Evolutionary conservation across 75 land plant species (phyloP), one percentile per base, ranked within the genome.

Genomic region (Picea glauca): DNA sequence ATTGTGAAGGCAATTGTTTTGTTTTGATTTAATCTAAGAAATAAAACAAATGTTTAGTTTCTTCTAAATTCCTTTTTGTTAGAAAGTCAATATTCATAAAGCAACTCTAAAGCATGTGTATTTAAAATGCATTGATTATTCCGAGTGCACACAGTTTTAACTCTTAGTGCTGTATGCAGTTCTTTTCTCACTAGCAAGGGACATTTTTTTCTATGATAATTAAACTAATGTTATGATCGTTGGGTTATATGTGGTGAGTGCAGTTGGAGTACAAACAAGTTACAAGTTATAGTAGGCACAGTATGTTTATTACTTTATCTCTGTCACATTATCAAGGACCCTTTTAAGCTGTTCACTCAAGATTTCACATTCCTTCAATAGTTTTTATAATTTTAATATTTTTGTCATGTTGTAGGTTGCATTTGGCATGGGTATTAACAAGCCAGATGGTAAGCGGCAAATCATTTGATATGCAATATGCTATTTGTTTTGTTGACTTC

Each of bases 361-460:
- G 21, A 33, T 78, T 14, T 7, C 21, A 68, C 2, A 1, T 2
- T 50, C 11, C 56, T 50, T 50, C 56, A 50, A 50, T 50, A 9
- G 11, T 46, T 8, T 50, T 9, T 11, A 9, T 50, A 32, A 15
- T 76, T 57, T 14, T 43, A 18, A 73, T 68, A 26, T 54, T 76
- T 65, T 76, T 32, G 4, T 68, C 60, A 32, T 76, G 20, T 76
- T 80, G 78, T 85, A 97, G 98, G 99, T 97, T 75, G 99, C 99
- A 40, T 97, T 97, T 90, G 99, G 99, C 33, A 97, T 95, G 99
- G 99, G 99, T 58, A 97, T 97, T 64, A 97, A 97, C 84, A 97
- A 97, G 81, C 99, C 99, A 74, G 99, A 97, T 94, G 99, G 99
- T 97, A 60, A 83, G 94, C 70, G 26, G 14, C 33, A 31, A 30